These are phyloP conservation scores for Hanseniaspora jakobsenii DNA, from an alignment of 805 yeast genomes.

Conservation along the genomic window DNA sequence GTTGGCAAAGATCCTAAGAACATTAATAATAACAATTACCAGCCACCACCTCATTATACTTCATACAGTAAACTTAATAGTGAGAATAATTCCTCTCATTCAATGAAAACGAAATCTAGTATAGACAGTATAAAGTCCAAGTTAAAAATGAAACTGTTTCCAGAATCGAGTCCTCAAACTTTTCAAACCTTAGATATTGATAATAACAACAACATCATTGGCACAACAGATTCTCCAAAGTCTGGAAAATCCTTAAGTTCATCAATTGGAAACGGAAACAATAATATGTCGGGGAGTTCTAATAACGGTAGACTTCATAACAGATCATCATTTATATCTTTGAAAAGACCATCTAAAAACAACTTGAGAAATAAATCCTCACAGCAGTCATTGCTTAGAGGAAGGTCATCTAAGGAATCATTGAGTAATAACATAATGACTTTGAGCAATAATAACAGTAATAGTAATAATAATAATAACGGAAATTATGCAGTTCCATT, in stretches of 20 bases:
- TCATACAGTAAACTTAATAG: not conserved
- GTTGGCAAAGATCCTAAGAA: not conserved
- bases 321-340: slow-evolving; percentile 10
- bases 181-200: not conserved
- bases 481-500: too few species aligned
- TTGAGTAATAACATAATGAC: not conserved
- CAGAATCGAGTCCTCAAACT: slow-evolving; percentile 1
- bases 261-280: not conserved
- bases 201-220: not conserved
- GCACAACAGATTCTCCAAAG: slow-evolving; percentile 5
- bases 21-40: not conserved
- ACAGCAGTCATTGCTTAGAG: slow-evolving; percentile 22
- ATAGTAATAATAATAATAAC: not conserved
- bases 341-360: slow-evolving; percentile 17
- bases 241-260: slow-evolving; percentile 1
- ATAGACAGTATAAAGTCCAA: slow-evolving; percentile 13
- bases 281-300: too few species aligned
- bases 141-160: slow-evolving; percentile 12
- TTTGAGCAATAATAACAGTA: not conserved
- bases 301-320: slow-evolving; percentile 4
- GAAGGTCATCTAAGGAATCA: slow-evolving; percentile 6
- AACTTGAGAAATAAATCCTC: slow-evolving; percentile 27
- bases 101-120: slow-evolving; percentile 10
- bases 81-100: not conserved
- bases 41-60: not conserved